A percentile compares a stretch with the other conserved stretches of the same genome.
These are phyloP conservation scores for Venturia pyrina DNA, from an alignment of 2,329 filamentous ascomycete species.

Conservation along the genomic window DNA sequence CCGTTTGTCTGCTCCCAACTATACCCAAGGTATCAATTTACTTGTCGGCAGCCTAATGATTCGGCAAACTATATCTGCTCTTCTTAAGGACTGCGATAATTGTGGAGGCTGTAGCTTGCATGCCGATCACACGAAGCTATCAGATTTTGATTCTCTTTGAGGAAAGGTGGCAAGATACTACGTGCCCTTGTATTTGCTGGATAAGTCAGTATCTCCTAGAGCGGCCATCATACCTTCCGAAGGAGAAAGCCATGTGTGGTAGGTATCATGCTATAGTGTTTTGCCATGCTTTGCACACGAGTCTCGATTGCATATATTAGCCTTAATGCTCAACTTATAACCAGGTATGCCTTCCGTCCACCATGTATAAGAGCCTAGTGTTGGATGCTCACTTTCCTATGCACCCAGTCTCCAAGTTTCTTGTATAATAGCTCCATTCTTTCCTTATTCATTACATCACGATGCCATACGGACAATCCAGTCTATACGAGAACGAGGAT, in stretches of 20 bases:
- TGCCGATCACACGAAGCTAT: not conserved
- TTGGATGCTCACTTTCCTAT: not conserved
- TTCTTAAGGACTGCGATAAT: not conserved
- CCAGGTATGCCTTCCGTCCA: not conserved
- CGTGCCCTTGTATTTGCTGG: too few relatives aligned
- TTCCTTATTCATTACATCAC: not conserved
- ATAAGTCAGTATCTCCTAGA: not conserved
- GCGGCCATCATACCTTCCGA: not conserved
- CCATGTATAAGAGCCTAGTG: not conserved
- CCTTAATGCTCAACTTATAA: not conserved
- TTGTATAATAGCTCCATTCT: not conserved
- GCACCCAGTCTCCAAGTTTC: not conserved
- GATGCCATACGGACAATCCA: not conserved
- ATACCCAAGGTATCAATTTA: not conserved
- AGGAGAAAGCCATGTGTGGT: not conserved
- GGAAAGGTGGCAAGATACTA: not conserved
- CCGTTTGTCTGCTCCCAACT: not conserved
- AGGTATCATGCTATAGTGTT: not conserved
- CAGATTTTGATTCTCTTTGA: not conserved
- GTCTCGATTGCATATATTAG: not conserved
- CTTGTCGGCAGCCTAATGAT: not conserved
- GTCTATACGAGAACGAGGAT: not conserved
- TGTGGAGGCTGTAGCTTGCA: not conserved
- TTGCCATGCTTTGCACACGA: not conserved
- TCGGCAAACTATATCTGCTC: not conserved